Evolutionary conservation across 179 eudicot species (phyloP).

Genomic region (Amaranthus tricolor): DNA sequence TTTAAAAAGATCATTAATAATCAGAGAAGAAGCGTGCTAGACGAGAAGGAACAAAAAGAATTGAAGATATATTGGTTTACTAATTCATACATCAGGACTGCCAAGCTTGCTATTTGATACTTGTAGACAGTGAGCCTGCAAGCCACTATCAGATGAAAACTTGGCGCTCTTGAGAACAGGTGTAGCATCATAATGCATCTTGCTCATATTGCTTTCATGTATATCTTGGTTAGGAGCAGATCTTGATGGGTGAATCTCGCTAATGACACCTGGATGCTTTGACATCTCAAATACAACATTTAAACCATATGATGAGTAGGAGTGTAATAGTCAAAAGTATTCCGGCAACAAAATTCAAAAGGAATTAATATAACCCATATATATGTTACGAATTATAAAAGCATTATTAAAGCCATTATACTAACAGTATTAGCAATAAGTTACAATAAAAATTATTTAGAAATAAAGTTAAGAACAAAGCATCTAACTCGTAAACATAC

Average conservation of each 20-base stretch:
- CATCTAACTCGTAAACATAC: not conserved
- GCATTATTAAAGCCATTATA: conserved; percentile 1
- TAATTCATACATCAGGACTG: conserved; percentile 32
- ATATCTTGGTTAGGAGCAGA: conserved; percentile 33
- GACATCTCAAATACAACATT: conserved; percentile 34
- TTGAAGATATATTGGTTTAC: not conserved
- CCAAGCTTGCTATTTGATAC: conserved; percentile 31
- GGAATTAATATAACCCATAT: not conserved
- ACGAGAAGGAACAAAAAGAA: not conserved
- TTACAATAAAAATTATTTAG: not conserved
- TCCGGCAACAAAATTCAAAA: not conserved
- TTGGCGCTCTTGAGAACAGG: conserved; percentile 27
- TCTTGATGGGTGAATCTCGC: conserved; percentile 23
- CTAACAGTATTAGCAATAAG: not conserved
- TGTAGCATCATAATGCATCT: conserved; percentile 24
- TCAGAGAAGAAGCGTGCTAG: conserved; percentile 16
- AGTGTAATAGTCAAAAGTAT: not conserved
- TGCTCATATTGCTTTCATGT: conserved; percentile 21
- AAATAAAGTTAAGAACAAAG: not conserved
- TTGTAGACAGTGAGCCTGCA: conserved; percentile 27
- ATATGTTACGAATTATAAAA: not conserved
- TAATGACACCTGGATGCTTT: conserved; percentile 29
- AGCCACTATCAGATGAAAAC: conserved; percentile 25
- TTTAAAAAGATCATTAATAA: conserved; percentile 12
- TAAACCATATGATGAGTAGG: conserved; percentile 15